Base-by-base conservation (phyloP, 345 rosid species). In the Lagerstroemia speciosa region DNA sequence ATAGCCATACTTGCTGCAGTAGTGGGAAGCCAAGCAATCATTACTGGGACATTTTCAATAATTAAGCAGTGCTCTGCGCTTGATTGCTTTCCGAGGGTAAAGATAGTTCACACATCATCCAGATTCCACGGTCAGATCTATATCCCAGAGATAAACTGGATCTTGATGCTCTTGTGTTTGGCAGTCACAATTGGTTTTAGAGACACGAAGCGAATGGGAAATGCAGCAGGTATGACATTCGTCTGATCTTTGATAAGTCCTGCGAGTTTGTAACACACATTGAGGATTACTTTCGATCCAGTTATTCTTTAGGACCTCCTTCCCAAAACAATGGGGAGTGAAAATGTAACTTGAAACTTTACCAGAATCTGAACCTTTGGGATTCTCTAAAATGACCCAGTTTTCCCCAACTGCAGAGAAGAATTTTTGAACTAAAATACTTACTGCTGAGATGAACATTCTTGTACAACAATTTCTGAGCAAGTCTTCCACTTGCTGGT, bases 91-190 rank as follows among this genome's bases (percentile, higher is more conserved):
- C 98, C 98, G 0, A 80, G 77, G 69, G 98, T 92, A 36, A 92
- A 90, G 78, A 82, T 92, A 26, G 86, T 92, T 66, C 98, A 92
- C 80, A 92, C 98, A 8, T 92, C 98, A 19, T 84, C 94, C 6
- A 88, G 86, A 80, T 83, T 92, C 68, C 96, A 92, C 32, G 98
- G 98, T 60, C 98, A 92, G 81, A 90, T 92, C 50, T 90, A 89
- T 76, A 92, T 92, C 74, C 98, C 98, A 0, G 98, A 92, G 83
- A 90, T 92, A 50, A 92, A 92, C 61, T 92, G 98, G 98, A 85
- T 79, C 34, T 79, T 92, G 83, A 89, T 89, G 98, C 32, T 88
- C 36, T 78, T 92, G 27, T 88, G 96, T 79, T 83, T 92, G 79
- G 94, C 95, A 36, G 89, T 92, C 61, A 90, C 96, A 29, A 72